Base-by-base conservation (phyloP, 176 grass and related monocot genomes). In the Eleusine coracana region DNA sequence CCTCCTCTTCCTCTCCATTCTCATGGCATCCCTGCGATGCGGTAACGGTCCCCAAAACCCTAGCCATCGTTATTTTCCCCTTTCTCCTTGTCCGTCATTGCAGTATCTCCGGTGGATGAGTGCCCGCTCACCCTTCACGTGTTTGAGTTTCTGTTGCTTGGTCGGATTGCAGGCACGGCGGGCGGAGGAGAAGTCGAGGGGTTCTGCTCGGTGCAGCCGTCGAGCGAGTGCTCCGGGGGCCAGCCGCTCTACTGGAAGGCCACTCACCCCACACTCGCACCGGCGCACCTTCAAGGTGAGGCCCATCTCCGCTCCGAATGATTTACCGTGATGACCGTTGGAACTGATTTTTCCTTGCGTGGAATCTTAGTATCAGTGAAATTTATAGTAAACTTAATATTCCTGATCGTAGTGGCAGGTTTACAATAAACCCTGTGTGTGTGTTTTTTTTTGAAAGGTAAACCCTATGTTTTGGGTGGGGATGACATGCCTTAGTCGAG, bases 201-300 rank as follows among this genome's bases (percentile, higher is more conserved):
- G 8, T 87, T 89, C 87, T 94, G 89, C 85, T 92, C 87, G 49
- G 89, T 34, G 40, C 76, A 83, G 59, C 27, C 74, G 66, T 76
- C 84, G 28, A 49, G 79, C 56, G 62, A 61, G 40, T 80, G 85
- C 76, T 88, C 92, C 49, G 36, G 37, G 41, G 38, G 34, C 2
- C 70, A 41, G 61, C 91, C 89, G 66, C 96, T 93, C 38, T 95
- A 98, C 84, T 84, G 71, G 89, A 98, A 98, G 86, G 93, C 59
- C 83, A 95, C 93, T 15, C 91, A 92, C 54, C 96, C 91, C 17
- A 98, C 91, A 65, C 91, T 95, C 34, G 85, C 87, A 31, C 96
- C 91, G 3, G 46, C 74, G 23, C 90, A 94, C 73, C 89, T 95
- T 75, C 82, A 78, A 85, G 93, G 96, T 98, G 76, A 39, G 65